Evolutionary conservation across 306 rosid genomes (phyloP).

Genomic region (Cucurbita maxima): DNA sequence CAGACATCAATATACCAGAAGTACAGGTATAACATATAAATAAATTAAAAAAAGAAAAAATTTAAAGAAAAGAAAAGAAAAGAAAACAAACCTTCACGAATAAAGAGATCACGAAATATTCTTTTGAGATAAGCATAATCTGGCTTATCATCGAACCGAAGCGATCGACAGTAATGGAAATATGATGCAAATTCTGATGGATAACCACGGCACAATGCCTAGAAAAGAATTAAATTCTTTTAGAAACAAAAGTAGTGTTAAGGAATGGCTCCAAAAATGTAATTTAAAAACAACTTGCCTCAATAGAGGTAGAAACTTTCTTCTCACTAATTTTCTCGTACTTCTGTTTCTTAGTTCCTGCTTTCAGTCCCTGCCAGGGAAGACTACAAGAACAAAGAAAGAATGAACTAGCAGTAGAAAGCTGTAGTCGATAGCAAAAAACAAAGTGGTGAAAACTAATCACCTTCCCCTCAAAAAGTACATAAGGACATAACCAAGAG

Average conservation of each 20-base stretch:
- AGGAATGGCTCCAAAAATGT: background rate
- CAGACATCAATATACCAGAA: background rate
- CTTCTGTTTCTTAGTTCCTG: slow-evolving; percentile 91
- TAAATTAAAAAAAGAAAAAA: background rate
- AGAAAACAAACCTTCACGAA: slow-evolving; percentile 62
- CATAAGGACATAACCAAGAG: slow-evolving; percentile 94
- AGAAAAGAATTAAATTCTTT: slow-evolving; percentile 26
- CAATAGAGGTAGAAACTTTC: slow-evolving; percentile 83
- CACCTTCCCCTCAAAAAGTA: slow-evolving; percentile 93
- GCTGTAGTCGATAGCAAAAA: background rate
- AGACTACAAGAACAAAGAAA: slow-evolving; percentile 32
- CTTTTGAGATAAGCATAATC: slow-evolving; percentile 93
- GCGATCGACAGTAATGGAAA: slow-evolving; percentile 91
- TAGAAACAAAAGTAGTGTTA: background rate
- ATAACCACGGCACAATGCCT: slow-evolving; percentile 89
- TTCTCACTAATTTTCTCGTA: slow-evolving; percentile 89
- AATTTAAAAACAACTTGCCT: slow-evolving; percentile 29
- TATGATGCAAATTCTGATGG: slow-evolving; percentile 96
- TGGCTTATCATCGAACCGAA: slow-evolving; percentile 89
- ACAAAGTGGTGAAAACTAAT: slow-evolving; percentile 18
- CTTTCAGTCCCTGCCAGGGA: slow-evolving; percentile 99
- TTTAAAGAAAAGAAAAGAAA: background rate
- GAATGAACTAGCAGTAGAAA: slow-evolving; percentile 2
- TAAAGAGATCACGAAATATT: slow-evolving; percentile 89
- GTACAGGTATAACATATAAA: background rate